phyloP scores from a whole-genome alignment of 2,329 filamentous ascomycete species.

The Cladophialophora immunda region DNA sequence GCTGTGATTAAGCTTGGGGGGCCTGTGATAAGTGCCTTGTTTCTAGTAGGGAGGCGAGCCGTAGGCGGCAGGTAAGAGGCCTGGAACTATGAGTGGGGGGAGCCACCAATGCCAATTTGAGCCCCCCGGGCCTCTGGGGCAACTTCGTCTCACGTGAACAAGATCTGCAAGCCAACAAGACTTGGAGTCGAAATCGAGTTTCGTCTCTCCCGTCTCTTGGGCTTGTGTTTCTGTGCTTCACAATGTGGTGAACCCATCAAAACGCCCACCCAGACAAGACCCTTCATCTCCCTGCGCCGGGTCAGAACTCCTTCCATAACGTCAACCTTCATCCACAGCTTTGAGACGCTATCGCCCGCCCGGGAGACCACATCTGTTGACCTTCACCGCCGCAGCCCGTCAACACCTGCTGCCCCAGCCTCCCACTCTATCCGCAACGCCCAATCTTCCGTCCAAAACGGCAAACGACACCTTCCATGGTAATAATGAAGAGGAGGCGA shows the following conservation, averaged over 20 bases:
- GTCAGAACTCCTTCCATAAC: not conserved
- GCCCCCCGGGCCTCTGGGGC: not conserved
- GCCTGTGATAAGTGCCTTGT: not conserved
- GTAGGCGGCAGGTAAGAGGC: not conserved
- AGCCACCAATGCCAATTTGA: slow-evolving; percentile 6
- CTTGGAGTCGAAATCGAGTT: slow-evolving; percentile 19
- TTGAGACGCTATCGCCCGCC: slow-evolving; percentile 8
- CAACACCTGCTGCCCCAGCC: slow-evolving; percentile 25
- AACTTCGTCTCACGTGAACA: slow-evolving; percentile 7
- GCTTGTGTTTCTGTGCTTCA: slow-evolving; percentile 9
- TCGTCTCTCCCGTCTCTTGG: slow-evolving; percentile 10
- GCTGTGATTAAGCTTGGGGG: not conserved
- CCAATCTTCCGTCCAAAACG: slow-evolving; percentile 38
- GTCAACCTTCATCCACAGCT: slow-evolving; percentile 6
- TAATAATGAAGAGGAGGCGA: slow-evolving; percentile 36
- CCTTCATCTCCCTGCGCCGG: slow-evolving; percentile 19
- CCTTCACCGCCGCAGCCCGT: slow-evolving; percentile 25
- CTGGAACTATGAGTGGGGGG: not conserved
- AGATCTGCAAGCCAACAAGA: not conserved
- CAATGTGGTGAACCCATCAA: slow-evolving; percentile 29
- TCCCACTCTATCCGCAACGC: slow-evolving; percentile 29
- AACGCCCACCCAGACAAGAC: slow-evolving; percentile 15
- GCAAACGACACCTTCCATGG: slow-evolving; percentile 32
- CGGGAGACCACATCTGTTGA: slow-evolving; percentile 8
- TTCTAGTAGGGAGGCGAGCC: not conserved